Conservation (phyloP, 106 monocot species). For the Dactylorhiza incarnata region DNA sequence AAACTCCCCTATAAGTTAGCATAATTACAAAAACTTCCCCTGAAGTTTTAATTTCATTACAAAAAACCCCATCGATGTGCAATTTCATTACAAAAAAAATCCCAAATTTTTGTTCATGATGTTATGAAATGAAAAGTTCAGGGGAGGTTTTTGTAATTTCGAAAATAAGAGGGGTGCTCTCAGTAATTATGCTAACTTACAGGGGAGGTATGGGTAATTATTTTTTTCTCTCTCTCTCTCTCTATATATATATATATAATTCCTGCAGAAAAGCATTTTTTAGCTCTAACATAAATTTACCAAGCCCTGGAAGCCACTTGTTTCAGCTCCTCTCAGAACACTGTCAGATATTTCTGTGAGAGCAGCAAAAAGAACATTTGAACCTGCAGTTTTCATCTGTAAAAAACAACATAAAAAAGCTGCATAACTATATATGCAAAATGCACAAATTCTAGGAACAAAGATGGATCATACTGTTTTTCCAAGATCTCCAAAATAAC, state of each 20-base stretch:
- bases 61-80: no score
- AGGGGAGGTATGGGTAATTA: no score
- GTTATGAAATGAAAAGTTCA: no score
- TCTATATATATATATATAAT: neutral
- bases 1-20: no score
- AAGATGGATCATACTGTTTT: conserved; percentile 47
- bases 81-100: no score
- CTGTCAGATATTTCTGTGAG: conserved; percentile 88
- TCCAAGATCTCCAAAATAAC: conserved; percentile 85
- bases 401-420: neutral
- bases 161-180: no score
- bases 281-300: conserved; percentile 22
- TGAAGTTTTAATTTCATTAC: no score
- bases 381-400: conserved; percentile 80
- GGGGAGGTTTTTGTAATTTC: no score
- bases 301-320: conserved; percentile 80
- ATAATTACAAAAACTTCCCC: no score
- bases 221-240: no score
- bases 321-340: conserved; percentile 79
- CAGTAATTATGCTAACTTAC: no score
- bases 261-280: neutral
- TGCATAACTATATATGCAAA: neutral
- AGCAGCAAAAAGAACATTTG: conserved; percentile 81
- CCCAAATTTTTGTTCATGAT: no score
- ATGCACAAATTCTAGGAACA: neutral